Conservation (phyloP, 306 rosid species). For the Glycine latifolia region DNA sequence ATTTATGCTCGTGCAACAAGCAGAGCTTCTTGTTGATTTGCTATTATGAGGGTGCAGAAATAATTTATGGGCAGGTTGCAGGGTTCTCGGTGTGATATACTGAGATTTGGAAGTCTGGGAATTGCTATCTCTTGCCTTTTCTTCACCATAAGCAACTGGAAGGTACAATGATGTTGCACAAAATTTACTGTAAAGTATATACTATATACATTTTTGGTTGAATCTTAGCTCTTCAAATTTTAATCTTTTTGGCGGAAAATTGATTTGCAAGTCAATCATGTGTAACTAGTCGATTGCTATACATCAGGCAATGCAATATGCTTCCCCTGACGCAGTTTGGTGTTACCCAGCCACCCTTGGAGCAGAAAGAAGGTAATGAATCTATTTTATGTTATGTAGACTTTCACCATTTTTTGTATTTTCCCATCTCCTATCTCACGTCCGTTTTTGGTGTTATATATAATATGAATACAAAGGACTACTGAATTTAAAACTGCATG, state of each 20-base stretch:
- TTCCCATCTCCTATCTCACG: conserved; percentile 15
- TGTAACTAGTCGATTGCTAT: conserved; percentile 30
- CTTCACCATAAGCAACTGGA: conserved; percentile 84
- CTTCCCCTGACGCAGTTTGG: conserved; percentile 93
- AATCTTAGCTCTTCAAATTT: conserved; percentile 14
- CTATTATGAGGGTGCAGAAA: conserved; percentile 63
- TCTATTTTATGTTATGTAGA: conserved; percentile 26
- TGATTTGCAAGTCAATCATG: conserved; percentile 29
- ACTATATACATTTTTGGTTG: background rate
- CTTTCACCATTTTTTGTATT: conserved; percentile 27
- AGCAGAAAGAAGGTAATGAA: conserved; percentile 62
- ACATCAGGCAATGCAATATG: conserved; percentile 89
- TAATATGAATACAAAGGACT: conserved; percentile 36
- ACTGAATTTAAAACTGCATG: background rate
- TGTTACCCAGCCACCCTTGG: conserved; percentile 70
- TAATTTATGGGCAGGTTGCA: conserved; percentile 92
- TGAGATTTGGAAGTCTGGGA: conserved; percentile 94
- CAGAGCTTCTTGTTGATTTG: conserved; percentile 40
- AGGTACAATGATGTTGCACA: conserved; percentile 62
- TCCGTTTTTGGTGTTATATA: conserved; percentile 20
- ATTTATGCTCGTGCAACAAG: conserved; percentile 35
- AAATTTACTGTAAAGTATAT: conserved; percentile 22
- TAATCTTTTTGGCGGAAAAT: conserved; percentile 21
- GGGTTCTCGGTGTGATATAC: conserved; percentile 90
- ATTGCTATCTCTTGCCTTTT: conserved; percentile 84